These are phyloP conservation scores for Septoria linicola DNA, from an alignment of 2,329 filamentous ascomycete genomes.

Conservation along the genomic window DNA sequence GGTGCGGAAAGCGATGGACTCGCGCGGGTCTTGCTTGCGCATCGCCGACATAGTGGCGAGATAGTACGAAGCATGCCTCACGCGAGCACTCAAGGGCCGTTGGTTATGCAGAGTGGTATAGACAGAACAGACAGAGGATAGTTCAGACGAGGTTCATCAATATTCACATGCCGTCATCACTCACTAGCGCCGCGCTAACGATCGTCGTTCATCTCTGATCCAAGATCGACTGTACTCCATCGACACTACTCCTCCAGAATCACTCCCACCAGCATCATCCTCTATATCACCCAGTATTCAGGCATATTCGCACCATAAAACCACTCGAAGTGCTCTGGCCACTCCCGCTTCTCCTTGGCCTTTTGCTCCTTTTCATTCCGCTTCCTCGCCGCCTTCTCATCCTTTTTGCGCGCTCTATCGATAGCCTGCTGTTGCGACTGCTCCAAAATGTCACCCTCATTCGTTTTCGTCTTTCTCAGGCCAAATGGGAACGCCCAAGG, in stretches of 20 bases:
- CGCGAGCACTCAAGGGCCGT: not conserved
- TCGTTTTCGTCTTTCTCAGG: not conserved
- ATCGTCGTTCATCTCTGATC: not conserved
- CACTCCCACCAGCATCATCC: not conserved
- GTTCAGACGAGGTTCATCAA: not conserved
- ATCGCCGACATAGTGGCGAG: slow-evolving; percentile 35
- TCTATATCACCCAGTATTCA: slow-evolving; percentile 8
- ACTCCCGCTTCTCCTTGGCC: not conserved
- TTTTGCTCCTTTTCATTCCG: slow-evolving; percentile 3
- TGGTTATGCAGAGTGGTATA: not conserved
- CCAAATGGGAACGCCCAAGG: slow-evolving; percentile 2
- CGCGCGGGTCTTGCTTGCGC: slow-evolving; percentile 32
- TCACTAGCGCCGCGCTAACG: not conserved
- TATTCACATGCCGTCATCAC: slow-evolving; percentile 11
- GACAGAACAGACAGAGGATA: not conserved
- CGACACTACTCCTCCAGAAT: not conserved
- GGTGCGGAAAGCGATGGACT: slow-evolving; percentile 27
- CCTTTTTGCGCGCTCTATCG: not conserved
- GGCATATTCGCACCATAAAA: slow-evolving; percentile 4
- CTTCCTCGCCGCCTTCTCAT: slow-evolving; percentile 1
- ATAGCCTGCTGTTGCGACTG: slow-evolving; percentile 1
- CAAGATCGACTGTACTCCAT: not conserved
- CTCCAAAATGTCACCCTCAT: not conserved
- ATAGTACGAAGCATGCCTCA: slow-evolving; percentile 28
- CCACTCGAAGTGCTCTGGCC: slow-evolving; percentile 9